phyloP scores from a whole-genome alignment of 805 yeast species.

The Limtongozyma cylindracea region DNA sequence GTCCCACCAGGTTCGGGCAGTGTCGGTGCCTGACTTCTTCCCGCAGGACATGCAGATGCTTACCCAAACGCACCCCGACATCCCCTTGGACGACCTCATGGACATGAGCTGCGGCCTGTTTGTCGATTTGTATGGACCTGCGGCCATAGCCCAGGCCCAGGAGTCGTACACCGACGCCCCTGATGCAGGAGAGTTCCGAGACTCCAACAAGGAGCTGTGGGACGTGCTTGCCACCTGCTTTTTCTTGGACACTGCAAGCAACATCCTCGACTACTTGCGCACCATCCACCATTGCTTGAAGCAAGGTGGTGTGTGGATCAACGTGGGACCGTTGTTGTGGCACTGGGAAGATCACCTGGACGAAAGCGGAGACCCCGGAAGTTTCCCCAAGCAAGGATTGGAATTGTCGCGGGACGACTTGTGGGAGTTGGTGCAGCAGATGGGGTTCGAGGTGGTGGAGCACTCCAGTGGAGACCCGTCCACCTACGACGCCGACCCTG shows the following conservation, averaged over 20 bases:
- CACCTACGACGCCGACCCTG: constrained; percentile 24
- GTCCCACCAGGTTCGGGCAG: constrained; percentile 20
- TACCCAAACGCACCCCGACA: not conserved
- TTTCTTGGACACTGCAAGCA: constrained; percentile 39
- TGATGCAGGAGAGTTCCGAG: constrained; percentile 15
- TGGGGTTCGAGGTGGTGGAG: constrained; percentile 25
- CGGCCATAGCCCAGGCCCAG: constrained; percentile 9
- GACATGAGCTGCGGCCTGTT: constrained; percentile 57
- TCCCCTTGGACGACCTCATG: constrained; percentile 17
- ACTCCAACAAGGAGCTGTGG: constrained; percentile 10
- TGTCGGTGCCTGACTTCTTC: constrained; percentile 27
- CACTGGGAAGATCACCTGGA: constrained; percentile 27
- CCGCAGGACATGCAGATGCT: constrained; percentile 14
- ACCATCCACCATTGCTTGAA: constrained; percentile 19
- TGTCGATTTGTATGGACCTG: constrained; percentile 37
- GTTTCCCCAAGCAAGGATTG: constrained; percentile 20
- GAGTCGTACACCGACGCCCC: constrained; percentile 10
- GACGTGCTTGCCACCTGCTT: constrained; percentile 27
- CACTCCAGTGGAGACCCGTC: constrained; percentile 17
- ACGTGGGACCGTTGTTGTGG: constrained; percentile 50
- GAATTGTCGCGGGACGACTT: constrained; percentile 36
- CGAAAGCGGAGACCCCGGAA: constrained; percentile 2
- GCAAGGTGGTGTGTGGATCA: constrained; percentile 27
- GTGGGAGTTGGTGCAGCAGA: constrained; percentile 12
- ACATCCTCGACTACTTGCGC: constrained; percentile 28